Conservation (phyloP, 352 stramenopile genomes). For the Saprolegnia parasitica region DNA sequence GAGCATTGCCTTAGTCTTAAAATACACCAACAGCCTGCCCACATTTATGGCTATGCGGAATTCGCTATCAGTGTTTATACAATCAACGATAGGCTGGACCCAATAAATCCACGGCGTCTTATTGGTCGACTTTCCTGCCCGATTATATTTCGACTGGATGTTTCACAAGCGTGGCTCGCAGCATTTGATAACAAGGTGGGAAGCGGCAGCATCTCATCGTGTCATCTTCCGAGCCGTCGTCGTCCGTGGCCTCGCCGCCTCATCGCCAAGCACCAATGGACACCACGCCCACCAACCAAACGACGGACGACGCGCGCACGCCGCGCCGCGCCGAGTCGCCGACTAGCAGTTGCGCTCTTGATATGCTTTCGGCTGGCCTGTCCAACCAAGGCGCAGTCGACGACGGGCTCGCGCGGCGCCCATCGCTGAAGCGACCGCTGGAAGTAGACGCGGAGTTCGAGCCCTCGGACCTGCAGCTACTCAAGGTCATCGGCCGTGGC, state of each 20-base stretch:
- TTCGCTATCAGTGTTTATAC: not conserved
- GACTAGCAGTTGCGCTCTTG: not conserved
- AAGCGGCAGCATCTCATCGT: not conserved
- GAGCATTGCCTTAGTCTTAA: not conserved
- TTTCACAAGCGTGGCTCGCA: not conserved
- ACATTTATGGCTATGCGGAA: not conserved
- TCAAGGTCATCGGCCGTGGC: slow-evolving; percentile 82
- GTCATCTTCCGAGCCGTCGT: too few species aligned
- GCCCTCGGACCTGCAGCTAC: slow-evolving; percentile 50
- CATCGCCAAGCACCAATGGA: not conserved
- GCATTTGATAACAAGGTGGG: not conserved
- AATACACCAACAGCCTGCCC: not conserved
- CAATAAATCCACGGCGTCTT: not conserved
- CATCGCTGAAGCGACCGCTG: slow-evolving; percentile 23
- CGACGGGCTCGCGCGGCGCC: not conserved
- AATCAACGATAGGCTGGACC: not conserved
- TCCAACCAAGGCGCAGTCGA: not conserved
- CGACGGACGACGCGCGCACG: not conserved
- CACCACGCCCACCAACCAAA: not conserved
- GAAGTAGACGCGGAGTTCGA: not conserved
- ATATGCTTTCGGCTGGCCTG: too few species aligned
- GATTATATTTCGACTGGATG: slow-evolving; percentile 5
- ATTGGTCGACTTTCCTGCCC: not conserved
- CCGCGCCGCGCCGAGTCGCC: not conserved
- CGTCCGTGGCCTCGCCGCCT: not conserved